These are phyloP conservation scores for Hymenoscyphus albidus DNA, from an alignment of 2,329 filamentous ascomycete species.

Conservation along the genomic window DNA sequence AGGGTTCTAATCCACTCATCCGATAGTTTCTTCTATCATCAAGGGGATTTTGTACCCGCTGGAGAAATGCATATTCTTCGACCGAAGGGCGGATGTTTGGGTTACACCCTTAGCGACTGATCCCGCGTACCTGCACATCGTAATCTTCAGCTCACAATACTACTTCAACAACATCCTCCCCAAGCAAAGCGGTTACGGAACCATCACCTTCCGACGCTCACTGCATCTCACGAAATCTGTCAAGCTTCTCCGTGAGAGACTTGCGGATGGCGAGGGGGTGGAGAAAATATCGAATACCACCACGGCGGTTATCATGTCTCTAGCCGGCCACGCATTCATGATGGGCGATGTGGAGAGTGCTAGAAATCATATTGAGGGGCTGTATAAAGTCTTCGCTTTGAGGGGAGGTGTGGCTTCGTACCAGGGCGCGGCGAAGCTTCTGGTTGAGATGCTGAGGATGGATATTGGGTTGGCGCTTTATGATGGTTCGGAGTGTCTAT, in stretches of 20 bases:
- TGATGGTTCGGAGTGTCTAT: background rate
- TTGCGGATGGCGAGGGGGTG: background rate
- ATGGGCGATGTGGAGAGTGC: conserved; percentile 32
- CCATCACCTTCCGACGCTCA: conserved; percentile 18
- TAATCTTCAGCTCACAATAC: conserved; percentile 35
- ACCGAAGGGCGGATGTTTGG: conserved; percentile 26
- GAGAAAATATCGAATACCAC: conserved; percentile 34
- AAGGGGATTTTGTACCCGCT: background rate
- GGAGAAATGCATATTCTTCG: background rate
- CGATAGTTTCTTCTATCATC: background rate
- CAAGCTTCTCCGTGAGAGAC: background rate
- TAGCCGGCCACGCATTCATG: conserved; percentile 34
- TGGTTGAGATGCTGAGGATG: background rate
- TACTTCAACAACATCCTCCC: conserved; percentile 33
- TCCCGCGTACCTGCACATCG: conserved; percentile 37
- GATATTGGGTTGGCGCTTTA: background rate
- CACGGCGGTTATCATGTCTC: conserved; percentile 32
- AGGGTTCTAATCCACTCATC: background rate
- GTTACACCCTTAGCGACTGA: conserved; percentile 35
- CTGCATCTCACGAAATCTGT: background rate
- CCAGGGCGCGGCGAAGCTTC: background rate
- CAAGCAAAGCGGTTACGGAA: conserved; percentile 21
- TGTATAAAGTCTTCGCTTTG: background rate
- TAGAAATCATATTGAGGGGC: conserved; percentile 28
- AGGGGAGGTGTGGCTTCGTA: background rate